Evolutionary conservation across 2,329 filamentous ascomycete species (phyloP), one percentile per base, ranked within the genome.

Genomic region (Fusarium hostae): DNA sequence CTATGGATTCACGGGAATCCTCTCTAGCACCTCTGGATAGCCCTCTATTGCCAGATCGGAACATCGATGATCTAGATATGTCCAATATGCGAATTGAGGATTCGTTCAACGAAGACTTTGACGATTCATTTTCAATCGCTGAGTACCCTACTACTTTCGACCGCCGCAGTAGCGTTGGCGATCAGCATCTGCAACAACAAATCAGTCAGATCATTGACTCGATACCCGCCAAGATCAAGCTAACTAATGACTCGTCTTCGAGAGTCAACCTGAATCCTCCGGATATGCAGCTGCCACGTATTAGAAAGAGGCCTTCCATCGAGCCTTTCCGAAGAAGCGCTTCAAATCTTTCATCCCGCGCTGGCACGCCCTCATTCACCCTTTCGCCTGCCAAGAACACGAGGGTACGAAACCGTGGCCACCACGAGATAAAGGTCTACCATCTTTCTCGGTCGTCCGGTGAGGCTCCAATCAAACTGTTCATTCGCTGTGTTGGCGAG

Each of bases 401-500:
- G 6, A 86, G 87, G 12, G 81, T 85, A 1, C 84, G 86, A 30
- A 82, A 83, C 32, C 82, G 83, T 48, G 86, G 86, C 56, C 87
- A 90, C 62, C 88, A 91, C 55, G 95, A 95, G 66, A 95, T 97
- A 77, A 94, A 95, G 80, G 86, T 98, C 5, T 99, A 98, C 77
- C 95, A 98, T 81, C 88, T 99, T 40, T 94, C 94, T 18, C 90
- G 94, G 51, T 91, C 92, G 22, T 94, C 92, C 39, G 93, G 93
- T 62, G 91, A 96, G 71, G 89, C 94, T 16, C 96, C 96, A 1
- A 95, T 98, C 78, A 98, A 98, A 82, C 88, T 99, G 9, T 97
- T 97, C 77, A 95, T 99, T 57, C 92, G 96, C 20, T 91, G 94
- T 3, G 95, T 99, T 5, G 96, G 96, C 54, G 94, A 97, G 79